Conservation (phyloP, 306 rosid genomes). For the Urtica urens region DNA sequence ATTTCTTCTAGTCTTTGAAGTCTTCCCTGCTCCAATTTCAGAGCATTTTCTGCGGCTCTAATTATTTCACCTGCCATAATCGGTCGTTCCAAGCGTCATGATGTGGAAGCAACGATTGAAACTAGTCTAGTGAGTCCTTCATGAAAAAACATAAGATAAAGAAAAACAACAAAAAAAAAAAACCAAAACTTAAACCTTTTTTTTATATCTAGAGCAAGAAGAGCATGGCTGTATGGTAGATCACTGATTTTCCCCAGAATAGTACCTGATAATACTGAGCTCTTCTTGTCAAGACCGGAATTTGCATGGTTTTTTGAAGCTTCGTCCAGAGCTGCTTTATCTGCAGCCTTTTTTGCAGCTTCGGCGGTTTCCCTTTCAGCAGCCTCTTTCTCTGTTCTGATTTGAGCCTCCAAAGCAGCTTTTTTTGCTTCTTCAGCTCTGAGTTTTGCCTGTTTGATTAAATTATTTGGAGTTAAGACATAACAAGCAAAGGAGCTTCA, state of each 20-base stretch:
- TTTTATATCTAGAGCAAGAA: background rate
- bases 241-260: background rate
- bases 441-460: conserved; percentile 46
- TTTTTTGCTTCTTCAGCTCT: conserved; percentile 68
- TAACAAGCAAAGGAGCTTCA: no score
- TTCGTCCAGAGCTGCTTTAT: conserved; percentile 25
- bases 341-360: conserved; percentile 24
- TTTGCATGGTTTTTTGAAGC: conserved; percentile 26
- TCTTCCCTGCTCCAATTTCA: conserved; percentile 53
- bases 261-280: conserved; percentile 18
- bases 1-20: conserved; percentile 51
- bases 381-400: conserved; percentile 43
- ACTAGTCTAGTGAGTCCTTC: no score
- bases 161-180: background rate
- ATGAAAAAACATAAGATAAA: background rate
- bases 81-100: conserved; percentile 14
- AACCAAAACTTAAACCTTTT: background rate
- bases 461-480: background rate
- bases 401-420: conserved; percentile 66
- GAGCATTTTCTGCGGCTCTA: conserved; percentile 59
- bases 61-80: conserved; percentile 35
- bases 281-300: conserved; percentile 13
- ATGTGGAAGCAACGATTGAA: no score
- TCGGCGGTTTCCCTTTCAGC: conserved; percentile 32
- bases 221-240: background rate